Evolutionary conservation across 148 eudicot species (phyloP), one percentile per base, ranked within the genome.

Genomic region (Hydrangea macrophylla): DNA sequence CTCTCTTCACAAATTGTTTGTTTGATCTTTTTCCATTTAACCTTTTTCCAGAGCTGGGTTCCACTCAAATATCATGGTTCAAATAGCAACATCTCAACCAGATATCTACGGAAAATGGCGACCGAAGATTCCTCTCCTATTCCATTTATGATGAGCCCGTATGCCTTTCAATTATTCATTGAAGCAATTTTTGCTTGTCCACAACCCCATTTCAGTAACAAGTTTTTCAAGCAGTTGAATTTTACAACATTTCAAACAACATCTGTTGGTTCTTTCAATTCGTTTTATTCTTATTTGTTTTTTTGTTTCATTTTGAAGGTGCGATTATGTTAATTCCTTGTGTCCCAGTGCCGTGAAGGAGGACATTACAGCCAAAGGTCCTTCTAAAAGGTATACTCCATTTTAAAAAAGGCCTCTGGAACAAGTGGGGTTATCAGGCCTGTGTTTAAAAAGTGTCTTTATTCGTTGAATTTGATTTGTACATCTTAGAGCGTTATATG

Each of bases 61-160:
- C 75, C 85, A 27, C 88, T 94, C 71, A 84, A 76, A 65, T 91
- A 85, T 76, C 86, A 84, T 81, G 76, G 83, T 61, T 72, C 86
- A 35, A 63, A 68, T 28, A 85, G 85, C 78, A 77, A 73, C 20
- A 59, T 76, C 35, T 77, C 97, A 59, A 65, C 74, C 62, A 70
- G 65, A 76, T 87, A 74, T 79, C 57, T 87, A 27, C 75, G 65
- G 69, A 90, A 81, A 60, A 85, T 90, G 92, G 70, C 75, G 73
- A 79, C 76, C 54, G 74, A 70, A 50, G 84, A 78, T 51, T 65
- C 61, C 58, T 73, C 85, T 78, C 74, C 77, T 17, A 56, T 94
- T 58, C 58, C 70, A 64, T 94, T 94, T 76, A 72, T 80, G 3
- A 86, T 88, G 92, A 85, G 77, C 77, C 83, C 86, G 99, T 94